These are phyloP conservation scores for Aspergillus sparsus DNA, from an alignment of 495 filamentous ascomycete genomes.

Conservation along the genomic window DNA sequence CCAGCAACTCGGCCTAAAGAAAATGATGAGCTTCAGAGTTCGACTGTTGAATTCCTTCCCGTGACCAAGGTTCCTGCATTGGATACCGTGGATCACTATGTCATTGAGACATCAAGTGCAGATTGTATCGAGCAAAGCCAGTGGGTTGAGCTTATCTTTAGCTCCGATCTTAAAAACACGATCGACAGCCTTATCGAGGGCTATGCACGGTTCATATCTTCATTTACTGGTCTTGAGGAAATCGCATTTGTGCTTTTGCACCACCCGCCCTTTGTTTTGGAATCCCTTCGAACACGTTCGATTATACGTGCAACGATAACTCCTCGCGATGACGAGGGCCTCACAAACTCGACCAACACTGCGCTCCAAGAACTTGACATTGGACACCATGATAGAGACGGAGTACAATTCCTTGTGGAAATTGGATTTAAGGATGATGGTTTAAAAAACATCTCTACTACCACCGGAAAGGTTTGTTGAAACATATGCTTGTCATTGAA, in stretches of 20 bases:
- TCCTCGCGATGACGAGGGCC: constrained; percentile 1
- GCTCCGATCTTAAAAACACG: constrained; percentile 13
- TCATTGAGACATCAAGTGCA: constrained; percentile 6
- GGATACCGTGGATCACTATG: constrained; percentile 30
- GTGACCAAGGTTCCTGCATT: constrained; percentile 30
- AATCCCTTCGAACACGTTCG: neutral
- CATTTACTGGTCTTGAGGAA: constrained; percentile 28
- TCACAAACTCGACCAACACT: neutral
- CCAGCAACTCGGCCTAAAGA: neutral
- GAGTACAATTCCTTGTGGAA: constrained; percentile 26
- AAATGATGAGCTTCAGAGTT: neutral
- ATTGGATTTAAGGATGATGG: constrained; percentile 17
- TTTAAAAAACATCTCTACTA: constrained; percentile 22
- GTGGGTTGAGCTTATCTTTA: constrained; percentile 16
- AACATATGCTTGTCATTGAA: neutral
- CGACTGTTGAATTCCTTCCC: constrained; percentile 13
- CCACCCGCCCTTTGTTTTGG: constrained; percentile 5
- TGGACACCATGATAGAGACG: constrained; percentile 17
- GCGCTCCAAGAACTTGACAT: constrained; percentile 17
- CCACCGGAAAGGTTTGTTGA: constrained; percentile 15
- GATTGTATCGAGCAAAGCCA: constrained; percentile 14
- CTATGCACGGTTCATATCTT: constrained; percentile 27
- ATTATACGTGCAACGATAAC: constrained; percentile 21
- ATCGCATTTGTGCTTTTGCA: constrained; percentile 25
- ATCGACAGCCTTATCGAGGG: constrained; percentile 20